Base-by-base conservation (phyloP, 441 rosid genomes). In the Gossypium gossypioides region DNA sequence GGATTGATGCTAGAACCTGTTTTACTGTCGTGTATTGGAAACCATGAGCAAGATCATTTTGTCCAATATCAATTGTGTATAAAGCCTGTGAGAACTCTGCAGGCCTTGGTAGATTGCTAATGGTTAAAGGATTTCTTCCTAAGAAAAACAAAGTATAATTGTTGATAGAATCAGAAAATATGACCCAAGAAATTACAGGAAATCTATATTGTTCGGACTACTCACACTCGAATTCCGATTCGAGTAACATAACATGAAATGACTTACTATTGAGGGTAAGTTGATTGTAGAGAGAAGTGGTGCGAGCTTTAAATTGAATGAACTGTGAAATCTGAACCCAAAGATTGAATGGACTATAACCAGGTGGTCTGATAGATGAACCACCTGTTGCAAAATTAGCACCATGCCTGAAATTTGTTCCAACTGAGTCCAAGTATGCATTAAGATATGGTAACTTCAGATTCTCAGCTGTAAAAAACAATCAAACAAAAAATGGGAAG, bases 1-100 rank as follows among this genome's bases (percentile, higher is more conserved):
- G 95, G 78, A 91, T 80, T 3, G 90, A 78, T 68, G 83, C 86
- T 76, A 73, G 74, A 75, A 87, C 92, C 80, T 87, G 83, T 71
- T 82, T 81, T 65, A 62, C 81, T 0, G 81, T 79, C 32, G 80
- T 52, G 78, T 78, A 72, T 69, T 84, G 88, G 64, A 86, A 82
- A 51, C 91, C 91, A 24, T 82, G 77, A 7, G 80, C 75, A 4
- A 91, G 81, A 78, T 93, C 98, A 59, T 93, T 93, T 63, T 91
- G 97, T 21, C 96, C 98, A 0, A 90, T 86, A 78, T 94, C 97
- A 2, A 91, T 76, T 16, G 86, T 86, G 78, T 89, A 88, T 21
- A 91, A 80, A 58, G 91, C 89, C 79, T 76, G 81, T 21, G 92
- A 76, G 79, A 93, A 93, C 40, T 89, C 89, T 55, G 78, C 75